These are phyloP conservation scores for Oidiodendron maius DNA, from an alignment of 495 filamentous ascomycete genomes.

Conservation along the genomic window DNA sequence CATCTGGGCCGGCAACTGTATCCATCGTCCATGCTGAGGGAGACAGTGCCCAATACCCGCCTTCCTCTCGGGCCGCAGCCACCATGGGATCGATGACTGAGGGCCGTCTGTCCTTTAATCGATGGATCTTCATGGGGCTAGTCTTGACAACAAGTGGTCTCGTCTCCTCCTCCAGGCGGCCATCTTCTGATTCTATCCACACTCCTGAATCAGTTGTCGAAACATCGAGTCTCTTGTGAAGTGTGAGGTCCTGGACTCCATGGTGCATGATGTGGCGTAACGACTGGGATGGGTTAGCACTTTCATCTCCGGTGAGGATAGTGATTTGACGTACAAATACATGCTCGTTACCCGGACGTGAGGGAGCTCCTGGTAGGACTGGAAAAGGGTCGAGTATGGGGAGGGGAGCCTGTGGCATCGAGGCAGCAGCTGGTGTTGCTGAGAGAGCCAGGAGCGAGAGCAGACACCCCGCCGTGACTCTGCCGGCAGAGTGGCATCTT, in stretches of 20 bases:
- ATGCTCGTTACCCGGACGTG: conserved; percentile 35
- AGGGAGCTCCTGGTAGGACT: conserved; percentile 14
- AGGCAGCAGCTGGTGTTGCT: conserved; percentile 15
- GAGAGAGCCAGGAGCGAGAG: conserved; percentile 43
- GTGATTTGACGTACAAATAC: conserved; percentile 8
- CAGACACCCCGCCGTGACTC: conserved; percentile 53
- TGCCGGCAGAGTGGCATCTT: conserved; percentile 42
- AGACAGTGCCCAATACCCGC: conserved; percentile 50
- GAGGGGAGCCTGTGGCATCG: conserved; percentile 13
- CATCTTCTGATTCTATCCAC: conserved; percentile 56
- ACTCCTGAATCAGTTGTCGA: conserved; percentile 50
- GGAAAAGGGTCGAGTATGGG: conserved; percentile 16
- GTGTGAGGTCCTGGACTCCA: conserved; percentile 62
- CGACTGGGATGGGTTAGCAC: conserved; percentile 43
- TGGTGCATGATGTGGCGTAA: conserved; percentile 90
- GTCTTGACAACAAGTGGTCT: conserved; percentile 49
- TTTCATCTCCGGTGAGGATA: not conserved
- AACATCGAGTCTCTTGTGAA: conserved; percentile 73
- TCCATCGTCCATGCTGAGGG: conserved; percentile 80
- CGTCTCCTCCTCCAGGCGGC: conserved; percentile 37
- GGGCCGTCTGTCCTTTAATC: conserved; percentile 72
- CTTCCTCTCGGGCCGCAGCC: conserved; percentile 56
- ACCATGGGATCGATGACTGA: conserved; percentile 72
- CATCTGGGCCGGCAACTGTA: conserved; percentile 68
- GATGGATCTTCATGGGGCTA: conserved; percentile 59